Conservation (phyloP, 345 rosid genomes). For the Leavenworthia alabamica region DNA sequence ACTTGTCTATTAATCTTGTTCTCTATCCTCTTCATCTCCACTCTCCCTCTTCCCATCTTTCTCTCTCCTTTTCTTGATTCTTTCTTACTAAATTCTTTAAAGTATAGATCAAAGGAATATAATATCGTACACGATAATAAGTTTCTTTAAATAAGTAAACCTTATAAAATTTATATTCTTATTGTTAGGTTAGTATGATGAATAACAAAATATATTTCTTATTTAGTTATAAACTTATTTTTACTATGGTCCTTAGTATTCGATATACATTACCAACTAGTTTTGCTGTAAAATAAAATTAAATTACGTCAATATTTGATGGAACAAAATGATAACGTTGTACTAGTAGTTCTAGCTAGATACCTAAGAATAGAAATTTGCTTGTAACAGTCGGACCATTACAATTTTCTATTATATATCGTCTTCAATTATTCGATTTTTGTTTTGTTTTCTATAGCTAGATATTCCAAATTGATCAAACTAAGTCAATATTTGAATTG, state of each 20-base stretch:
- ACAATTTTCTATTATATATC: background rate
- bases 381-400: constrained; percentile 17
- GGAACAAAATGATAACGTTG: constrained; percentile 21
- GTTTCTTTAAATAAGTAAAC: background rate
- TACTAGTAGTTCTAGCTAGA: constrained; percentile 10
- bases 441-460: background rate
- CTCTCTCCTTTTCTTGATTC: constrained; percentile 8
- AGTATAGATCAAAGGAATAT: constrained; percentile 16
- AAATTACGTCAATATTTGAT: constrained; percentile 9
- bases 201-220: background rate
- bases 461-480: constrained; percentile 4
- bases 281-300: background rate
- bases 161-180: background rate
- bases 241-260: constrained; percentile 11
- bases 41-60: constrained; percentile 84
- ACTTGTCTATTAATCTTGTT: constrained; percentile 85
- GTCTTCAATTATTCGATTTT: background rate
- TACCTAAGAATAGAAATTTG: constrained; percentile 21
- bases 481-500: background rate
- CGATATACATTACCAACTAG: background rate
- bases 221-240: background rate
- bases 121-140: constrained; percentile 11
- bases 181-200: background rate
- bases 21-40: constrained; percentile 84
- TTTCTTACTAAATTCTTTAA: background rate